Evolutionary conservation across 2,329 filamentous ascomycete genomes (phyloP), one percentile per base, ranked within the genome.

Genomic region (Ilyonectria destructans): DNA sequence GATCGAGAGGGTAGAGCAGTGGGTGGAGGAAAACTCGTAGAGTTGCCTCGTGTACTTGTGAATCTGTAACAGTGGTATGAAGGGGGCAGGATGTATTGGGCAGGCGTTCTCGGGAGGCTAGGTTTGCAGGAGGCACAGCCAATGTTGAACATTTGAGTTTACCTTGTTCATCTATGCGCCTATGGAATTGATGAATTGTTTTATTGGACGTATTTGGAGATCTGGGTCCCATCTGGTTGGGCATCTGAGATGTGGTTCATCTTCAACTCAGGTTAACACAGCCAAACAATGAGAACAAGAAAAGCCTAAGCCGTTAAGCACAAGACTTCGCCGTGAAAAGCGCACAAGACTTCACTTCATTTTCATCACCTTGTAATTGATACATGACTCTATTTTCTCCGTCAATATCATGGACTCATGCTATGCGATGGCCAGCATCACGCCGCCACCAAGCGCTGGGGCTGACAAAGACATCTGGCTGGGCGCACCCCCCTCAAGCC

Each of bases 1-100:
- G 55, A 73, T 89, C 6, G 88, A 90, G 69, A 84, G 85, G 67
- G 76, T 90, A 40, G 88, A 89, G 77, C 80, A 87, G 66, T 90
- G 87, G 87, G 79, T 86, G 12, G 88, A 89, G 62, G 81, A 83
- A 51, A 86, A 86, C 45, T 71, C 67, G 13, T 76, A 56, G 58
- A 62, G 43, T 19, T 33, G 54, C 26, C 19, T 33, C 57, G n/a
- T 56, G 37, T 40, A 33, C 19, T 64, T 40, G 57, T 58, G 46
- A 21, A 52, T 37, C 43, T 51, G 37, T 62, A 59, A 54, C 19
- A 46, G 13, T 56, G 43, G 13, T 35, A 23, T 19, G 17, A 17
- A 45, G 6, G 10, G 54, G 48, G 23, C 48, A 35, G 2, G 40
- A 29, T 54, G 13, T 29, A 31, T 35, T 35, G 52, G 62, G 26